Percentiles rank a stretch among this genome's conserved stretches.
Conservation (phyloP, 1,139 yeast genomes). For the Candida freyschussii region DNA sequence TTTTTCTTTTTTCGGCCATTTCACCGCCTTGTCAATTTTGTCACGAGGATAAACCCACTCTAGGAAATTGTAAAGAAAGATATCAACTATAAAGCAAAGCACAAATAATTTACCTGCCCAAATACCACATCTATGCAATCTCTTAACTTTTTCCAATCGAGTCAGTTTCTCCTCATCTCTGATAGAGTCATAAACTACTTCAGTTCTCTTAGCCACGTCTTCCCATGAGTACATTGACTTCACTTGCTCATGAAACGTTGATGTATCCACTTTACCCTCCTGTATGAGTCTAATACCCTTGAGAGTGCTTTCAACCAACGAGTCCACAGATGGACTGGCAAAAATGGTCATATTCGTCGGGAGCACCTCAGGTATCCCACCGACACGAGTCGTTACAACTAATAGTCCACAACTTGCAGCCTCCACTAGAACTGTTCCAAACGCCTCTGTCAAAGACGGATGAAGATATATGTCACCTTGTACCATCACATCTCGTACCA, state of each 20-base stretch:
- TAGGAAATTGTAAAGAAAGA: conserved; percentile 54
- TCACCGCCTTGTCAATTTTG: conserved; percentile 56
- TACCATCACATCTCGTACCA: conserved; percentile 88
- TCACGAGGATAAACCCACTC: conserved; percentile 68
- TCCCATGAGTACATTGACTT: conserved; percentile 88
- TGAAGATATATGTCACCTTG: conserved; percentile 92
- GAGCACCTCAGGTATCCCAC: conserved; percentile 95
- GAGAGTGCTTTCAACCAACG: conserved; percentile 64
- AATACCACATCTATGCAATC: conserved; percentile 56
- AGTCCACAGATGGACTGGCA: conserved; percentile 82
- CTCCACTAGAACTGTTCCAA: conserved; percentile 95
- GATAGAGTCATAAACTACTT: conserved; percentile 65
- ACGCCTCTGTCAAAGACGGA: conserved; percentile 94
- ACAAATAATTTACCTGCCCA: conserved; percentile 56
- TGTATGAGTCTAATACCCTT: conserved; percentile 58
- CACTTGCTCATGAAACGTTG: conserved; percentile 72
- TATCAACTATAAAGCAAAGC: conserved; percentile 52
- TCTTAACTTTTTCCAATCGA: conserved; percentile 52
- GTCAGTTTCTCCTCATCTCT: conserved; percentile 33
- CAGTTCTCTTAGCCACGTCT: conserved; percentile 84
- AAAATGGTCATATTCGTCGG: conserved; percentile 93
- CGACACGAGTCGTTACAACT: conserved; percentile 94
- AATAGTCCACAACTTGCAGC: conserved; percentile 95
- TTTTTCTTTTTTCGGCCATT: conserved; percentile 15
- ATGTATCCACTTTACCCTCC: conserved; percentile 60